Conservation (phyloP, 257 asterid species). For the Solanum ossicruentum region DNA sequence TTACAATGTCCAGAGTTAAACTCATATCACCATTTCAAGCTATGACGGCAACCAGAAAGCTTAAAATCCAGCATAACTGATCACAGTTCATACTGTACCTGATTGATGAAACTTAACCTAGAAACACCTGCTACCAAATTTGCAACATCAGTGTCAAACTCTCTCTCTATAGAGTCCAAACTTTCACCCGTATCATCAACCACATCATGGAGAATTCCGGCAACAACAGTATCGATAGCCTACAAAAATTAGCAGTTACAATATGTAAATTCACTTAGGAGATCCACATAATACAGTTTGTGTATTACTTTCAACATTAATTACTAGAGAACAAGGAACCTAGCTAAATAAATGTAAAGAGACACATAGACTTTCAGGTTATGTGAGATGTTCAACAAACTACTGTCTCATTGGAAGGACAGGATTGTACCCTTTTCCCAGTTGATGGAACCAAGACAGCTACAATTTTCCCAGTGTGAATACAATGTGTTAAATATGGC, state of each 20-base stretch:
- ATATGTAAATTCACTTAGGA: not conserved
- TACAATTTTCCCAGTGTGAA: constrained; percentile 78
- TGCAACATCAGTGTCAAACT: constrained; percentile 71
- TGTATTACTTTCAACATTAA: not conserved
- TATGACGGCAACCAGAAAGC: not conserved
- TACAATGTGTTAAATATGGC: constrained; percentile 88
- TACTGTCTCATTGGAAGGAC: not conserved
- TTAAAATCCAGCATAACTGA: not conserved
- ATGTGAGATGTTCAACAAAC: not conserved
- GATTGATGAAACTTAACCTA: constrained; percentile 80
- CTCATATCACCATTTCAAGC: not conserved
- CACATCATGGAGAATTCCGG: constrained; percentile 93
- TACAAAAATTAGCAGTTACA: constrained; percentile 10
- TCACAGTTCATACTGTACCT: constrained; percentile 31
- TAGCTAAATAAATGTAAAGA: not conserved
- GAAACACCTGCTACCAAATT: constrained; percentile 94
- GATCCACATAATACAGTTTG: not conserved
- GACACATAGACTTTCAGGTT: not conserved
- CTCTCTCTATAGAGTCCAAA: constrained; percentile 60
- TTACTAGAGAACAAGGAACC: not conserved
- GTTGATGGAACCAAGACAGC: constrained; percentile 75
- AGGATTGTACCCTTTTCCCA: constrained; percentile 60
- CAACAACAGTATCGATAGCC: constrained; percentile 90
- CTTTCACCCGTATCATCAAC: constrained; percentile 77
- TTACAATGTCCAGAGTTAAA: not conserved